A percentile compares a stretch with the other conserved stretches of the same genome.
phyloP scores from a whole-genome alignment of 2,329 filamentous ascomycete genomes.

The Pestalotiopsis sp. region DNA sequence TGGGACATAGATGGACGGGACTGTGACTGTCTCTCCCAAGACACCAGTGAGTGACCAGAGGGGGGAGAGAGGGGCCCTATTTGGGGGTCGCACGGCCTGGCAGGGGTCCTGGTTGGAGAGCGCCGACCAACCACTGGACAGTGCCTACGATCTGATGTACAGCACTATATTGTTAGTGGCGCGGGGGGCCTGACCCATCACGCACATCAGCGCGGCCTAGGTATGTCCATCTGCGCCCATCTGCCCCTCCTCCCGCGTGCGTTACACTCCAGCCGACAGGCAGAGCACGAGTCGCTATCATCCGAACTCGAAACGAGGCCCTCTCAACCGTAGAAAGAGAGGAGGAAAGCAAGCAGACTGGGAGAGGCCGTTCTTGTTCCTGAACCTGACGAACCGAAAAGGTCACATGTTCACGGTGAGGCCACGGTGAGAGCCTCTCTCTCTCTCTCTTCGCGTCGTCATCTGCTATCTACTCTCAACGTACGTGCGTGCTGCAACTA shows the following conservation, averaged over 20 bases:
- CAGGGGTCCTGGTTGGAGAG: background rate
- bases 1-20: background rate
- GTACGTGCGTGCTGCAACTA: background rate
- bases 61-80: background rate
- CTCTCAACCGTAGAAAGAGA: background rate
- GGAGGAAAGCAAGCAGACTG: background rate
- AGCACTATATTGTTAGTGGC: slow-evolving; percentile 1
- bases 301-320: background rate
- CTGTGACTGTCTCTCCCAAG: background rate
- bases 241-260: background rate
- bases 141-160: background rate
- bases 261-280: background rate
- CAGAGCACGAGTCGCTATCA: background rate
- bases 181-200: background rate
- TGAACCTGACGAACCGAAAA: background rate
- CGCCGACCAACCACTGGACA: slow-evolving; percentile 7
- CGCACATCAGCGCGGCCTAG: background rate
- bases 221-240: background rate
- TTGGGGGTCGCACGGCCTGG: background rate
- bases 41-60: too few relatives aligned
- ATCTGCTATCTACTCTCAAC: background rate
- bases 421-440: background rate
- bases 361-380: background rate
- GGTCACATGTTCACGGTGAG: background rate
- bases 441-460: background rate